Evolutionary conservation across 2,329 filamentous ascomycete species (phyloP), one percentile per base, ranked within the genome.

Genomic region (Ceratocystis eucalypticola): DNA sequence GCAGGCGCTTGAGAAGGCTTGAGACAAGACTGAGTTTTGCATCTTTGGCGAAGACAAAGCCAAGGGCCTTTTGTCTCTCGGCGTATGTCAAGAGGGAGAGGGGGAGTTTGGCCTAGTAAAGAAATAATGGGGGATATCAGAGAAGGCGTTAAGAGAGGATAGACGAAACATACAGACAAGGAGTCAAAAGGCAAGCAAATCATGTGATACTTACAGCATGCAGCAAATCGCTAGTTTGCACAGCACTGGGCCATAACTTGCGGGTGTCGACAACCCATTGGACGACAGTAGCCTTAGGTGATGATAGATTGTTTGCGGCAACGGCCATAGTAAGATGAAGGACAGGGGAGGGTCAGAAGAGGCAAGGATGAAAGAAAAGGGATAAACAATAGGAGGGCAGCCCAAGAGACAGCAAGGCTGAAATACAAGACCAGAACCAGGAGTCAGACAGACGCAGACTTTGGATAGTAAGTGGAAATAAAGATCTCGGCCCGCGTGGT

Each of bases 1-100:
- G 85, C 70, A 86, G 80, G 66, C 87, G 86, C 77, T 93, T 93
- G 68, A 92, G 79, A 62, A 93, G 80, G 55, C 86, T 82, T 20
- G 88, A 92, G 28, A 77, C 87, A 53, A 93, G 80, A 62, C 83
- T 82, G 81, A 91, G 87, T 73, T 88, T 88, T 65, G 88, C 88
- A 75, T 92, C 89, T 72, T 82, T 79, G 70, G 87, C 77, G 74
- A 86, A 84, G 76, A 84, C 83, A 76, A 84, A 89, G 67, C 79
- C 79, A 7, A 85, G 78, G 41, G 86, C 81, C 15, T 76, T 75
- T 64, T 80, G 74, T 68, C 81, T 82, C 73, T 91, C 87, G 8
- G 81, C 75, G 1, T 75, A 70, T 1, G 77, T 74, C 62, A 87
- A 77, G 33, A 86, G 76, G 7, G 76, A 74, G 45, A 87, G 75